Evolutionary conservation across 345 rosid species (phyloP).

Genomic region (Mercurialis annua): DNA sequence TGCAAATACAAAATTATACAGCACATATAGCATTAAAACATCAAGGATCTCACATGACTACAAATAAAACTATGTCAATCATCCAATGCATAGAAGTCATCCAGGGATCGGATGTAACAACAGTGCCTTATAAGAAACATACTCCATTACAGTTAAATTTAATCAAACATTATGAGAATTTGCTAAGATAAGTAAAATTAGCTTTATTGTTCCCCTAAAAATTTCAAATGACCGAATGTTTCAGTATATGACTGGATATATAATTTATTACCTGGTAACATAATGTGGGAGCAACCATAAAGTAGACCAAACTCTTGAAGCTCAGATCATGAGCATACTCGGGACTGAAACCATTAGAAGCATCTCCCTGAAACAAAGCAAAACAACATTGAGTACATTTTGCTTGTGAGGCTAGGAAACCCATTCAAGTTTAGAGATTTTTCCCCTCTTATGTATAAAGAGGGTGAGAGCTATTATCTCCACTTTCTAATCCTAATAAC

Average conservation of each 20-base stretch:
- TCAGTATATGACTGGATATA: not conserved
- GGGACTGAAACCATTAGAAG: conserved; percentile 20
- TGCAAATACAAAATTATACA: no score
- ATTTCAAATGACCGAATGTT: not conserved
- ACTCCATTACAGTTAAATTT: not conserved
- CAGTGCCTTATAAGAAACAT: not conserved
- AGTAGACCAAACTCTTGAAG: conserved; percentile 80
- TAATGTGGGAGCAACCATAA: conserved; percentile 95
- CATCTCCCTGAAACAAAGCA: conserved; percentile 45
- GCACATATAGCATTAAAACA: not conserved
- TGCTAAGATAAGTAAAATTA: not conserved
- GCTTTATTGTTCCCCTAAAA: not conserved
- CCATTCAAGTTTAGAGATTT: not conserved
- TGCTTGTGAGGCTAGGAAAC: not conserved
- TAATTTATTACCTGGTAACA: conserved; percentile 79
- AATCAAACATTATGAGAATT: not conserved
- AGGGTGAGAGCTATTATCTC: no score
- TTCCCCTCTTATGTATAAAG: not conserved
- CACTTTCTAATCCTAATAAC: not conserved
- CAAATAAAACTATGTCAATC: no score
- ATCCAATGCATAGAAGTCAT: no score
- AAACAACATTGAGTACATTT: conserved; percentile 1
- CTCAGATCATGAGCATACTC: conserved; percentile 45
- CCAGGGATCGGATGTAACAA: no score
- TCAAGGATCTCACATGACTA: not conserved